Conservation (phyloP, 2,329 filamentous ascomycete species). For the Xylaria sp. region DNA sequence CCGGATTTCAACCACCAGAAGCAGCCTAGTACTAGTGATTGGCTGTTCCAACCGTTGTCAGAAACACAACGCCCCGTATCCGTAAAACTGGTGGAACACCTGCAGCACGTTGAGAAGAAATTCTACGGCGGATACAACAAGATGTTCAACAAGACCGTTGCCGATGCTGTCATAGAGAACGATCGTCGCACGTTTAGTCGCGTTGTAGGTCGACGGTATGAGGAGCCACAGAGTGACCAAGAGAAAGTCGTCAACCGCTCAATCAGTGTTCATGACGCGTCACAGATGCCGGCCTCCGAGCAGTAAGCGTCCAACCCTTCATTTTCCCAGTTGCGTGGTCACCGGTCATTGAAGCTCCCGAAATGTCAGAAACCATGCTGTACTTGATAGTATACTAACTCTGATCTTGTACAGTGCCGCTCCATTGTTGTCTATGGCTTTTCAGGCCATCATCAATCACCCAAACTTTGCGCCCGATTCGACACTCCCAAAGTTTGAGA, state of each 20-base stretch:
- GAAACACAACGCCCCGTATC: not conserved
- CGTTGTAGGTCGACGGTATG: constrained; percentile 36
- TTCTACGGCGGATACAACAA: constrained; percentile 38
- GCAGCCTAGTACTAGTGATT: constrained; percentile 21
- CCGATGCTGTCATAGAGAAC: constrained; percentile 31
- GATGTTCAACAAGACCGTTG: constrained; percentile 33
- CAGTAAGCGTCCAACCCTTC: constrained; percentile 24
- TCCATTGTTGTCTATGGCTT: constrained; percentile 41
- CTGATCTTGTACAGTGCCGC: constrained; percentile 21
- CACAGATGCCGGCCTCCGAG: constrained; percentile 34
- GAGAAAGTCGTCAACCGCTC: constrained; percentile 24
- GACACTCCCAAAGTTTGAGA: constrained; percentile 20
- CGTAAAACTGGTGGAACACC: not conserved
- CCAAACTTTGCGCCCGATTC: constrained; percentile 15
- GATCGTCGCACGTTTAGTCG: constrained; percentile 28
- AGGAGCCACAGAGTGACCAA: constrained; percentile 29
- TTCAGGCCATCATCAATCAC: constrained; percentile 26
- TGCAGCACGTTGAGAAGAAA: constrained; percentile 25
- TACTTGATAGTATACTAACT: not conserved
- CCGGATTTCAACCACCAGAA: constrained; percentile 25
- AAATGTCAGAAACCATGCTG: not conserved
- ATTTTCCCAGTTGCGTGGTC: too few relatives aligned
- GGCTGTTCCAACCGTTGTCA: constrained; percentile 19
- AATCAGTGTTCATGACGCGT: constrained; percentile 37
- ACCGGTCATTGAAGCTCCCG: too few relatives aligned